Evolutionary conservation across 148 eudicot species (phyloP), one percentile per base, ranked within the genome.

Genomic region (Gaultheria prostrata): DNA sequence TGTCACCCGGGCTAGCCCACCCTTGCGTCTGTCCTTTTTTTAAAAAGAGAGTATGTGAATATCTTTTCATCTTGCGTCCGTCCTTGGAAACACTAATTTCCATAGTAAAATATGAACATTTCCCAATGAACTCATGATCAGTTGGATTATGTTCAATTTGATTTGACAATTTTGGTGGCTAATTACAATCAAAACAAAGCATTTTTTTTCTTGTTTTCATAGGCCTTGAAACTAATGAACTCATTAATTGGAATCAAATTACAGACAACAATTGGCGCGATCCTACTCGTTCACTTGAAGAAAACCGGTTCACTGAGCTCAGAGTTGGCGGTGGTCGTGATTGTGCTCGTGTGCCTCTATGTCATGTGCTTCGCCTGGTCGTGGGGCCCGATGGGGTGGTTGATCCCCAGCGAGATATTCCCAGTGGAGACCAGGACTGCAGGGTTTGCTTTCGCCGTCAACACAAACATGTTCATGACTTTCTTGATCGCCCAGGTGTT

Each of bases 351-450:
- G 61, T 93, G 96, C 81, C 43, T 86, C 21, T 93, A 81, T 49
- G 96, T 93, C 51, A 89, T 89, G 93, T 85, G 88, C 17, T 93
- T 93, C 57, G 94, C 96, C 15, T 93, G 91, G 87, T 85, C 88
- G n/a, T 80, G 86, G 92, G 92, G 92, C 1, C 89, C 89, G n/a
- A n/a, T 76, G 46, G 91, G 91, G 2, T 89, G 91, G 88, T 51
- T 85, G 28, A 83, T 85, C 30, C 87, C 83, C 1, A 87, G 89
- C 84, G 91, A 88, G 70, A 88, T 77, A 4, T 83, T 82, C 88
- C 92, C 92, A 0, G 26, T 90, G 13, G 92, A 90, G 84, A 89
- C 91, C 1, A 74, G 91, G 78, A 86, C 92, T 0, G 84, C 91
- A 1, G 92, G 92, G 2, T 91, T 87, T 35, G 89, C 90, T 8